Base-by-base conservation (phyloP, 192 early-diverging fungal genomes). In the Oehlia diaphana region DNA sequence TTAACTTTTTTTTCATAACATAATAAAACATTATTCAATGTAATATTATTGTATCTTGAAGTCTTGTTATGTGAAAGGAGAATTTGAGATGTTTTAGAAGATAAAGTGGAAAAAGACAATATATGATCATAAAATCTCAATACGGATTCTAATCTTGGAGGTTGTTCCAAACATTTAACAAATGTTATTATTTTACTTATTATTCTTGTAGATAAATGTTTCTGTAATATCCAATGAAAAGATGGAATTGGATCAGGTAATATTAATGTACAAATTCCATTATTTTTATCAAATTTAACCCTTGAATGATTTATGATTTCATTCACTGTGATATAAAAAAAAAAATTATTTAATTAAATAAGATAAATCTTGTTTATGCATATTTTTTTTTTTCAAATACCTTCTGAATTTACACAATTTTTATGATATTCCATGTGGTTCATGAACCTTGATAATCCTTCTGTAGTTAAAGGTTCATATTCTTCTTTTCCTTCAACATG, bases 371-470 rank as follows among this genome's bases (percentile, higher is more conserved):
- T 42, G 5, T 42, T 6, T 42, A 42, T 42, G 6, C 39, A 7
- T 42, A 7, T 42, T 42, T 42, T 8, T 42, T 42, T 8, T 42
- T 42, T 37, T 3, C 3, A 42, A 16, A 31, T 75, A 72, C 82
- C 84, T 81, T 28, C 50, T 81, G 14, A 65, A 68, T 78, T 72
- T 67, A 50, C 82, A 79, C 3, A 44, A 33, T 66, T 23, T 58
- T 69, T 78, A 74, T 89, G 88, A 31, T 80, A 21, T 63, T 85
- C 65, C 87, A 89, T 89, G 16, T 86, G 84, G 14, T 77, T 75
- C 49, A 86, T 67, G 33, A 89, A 85, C 12, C 44, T 68, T 35
- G 82, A 66, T 35, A 83, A 73, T 14, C 82, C 50, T 12, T 71
- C 23, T 16, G 82, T 83, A 4, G 84, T 86, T 37, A 88, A 71